Conservation (phyloP, 768 basidiomycete genomes). For the Suillus hirtellus region DNA sequence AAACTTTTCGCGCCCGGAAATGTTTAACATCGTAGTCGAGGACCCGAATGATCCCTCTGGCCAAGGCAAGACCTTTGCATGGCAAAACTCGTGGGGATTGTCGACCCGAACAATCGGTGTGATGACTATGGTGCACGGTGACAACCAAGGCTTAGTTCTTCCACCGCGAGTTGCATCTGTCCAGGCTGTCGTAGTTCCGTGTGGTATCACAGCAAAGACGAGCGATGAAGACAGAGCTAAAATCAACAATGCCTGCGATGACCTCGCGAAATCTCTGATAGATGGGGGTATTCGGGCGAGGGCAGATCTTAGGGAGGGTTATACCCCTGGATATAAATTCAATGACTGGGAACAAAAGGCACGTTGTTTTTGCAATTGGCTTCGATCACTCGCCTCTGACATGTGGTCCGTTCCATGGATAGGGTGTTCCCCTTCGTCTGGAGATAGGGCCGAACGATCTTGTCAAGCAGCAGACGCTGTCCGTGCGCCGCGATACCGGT, state of each 20-base stretch:
- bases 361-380: constrained; percentile 15
- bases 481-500: constrained; percentile 82
- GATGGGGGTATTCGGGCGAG: constrained; percentile 78
- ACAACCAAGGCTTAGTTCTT: constrained; percentile 94
- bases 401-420: constrained; percentile 11
- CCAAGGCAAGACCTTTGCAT: constrained; percentile 76
- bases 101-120: constrained; percentile 96
- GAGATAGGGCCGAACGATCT: constrained; percentile 96
- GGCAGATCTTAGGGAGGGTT: constrained; percentile 91
- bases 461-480: constrained; percentile 74
- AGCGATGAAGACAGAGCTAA: constrained; percentile 61
- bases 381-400: constrained; percentile 2
- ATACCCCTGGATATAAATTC: constrained; percentile 99
- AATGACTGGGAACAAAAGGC: constrained; percentile 99
- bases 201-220: constrained; percentile 88
- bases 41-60: constrained; percentile 77
- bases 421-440: constrained; percentile 96
- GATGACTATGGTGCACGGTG: constrained; percentile 99
- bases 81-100: constrained; percentile 99
- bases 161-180: constrained; percentile 96
- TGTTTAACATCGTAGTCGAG: constrained; percentile 98
- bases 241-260: constrained; percentile 78
- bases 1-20: constrained; percentile 93
- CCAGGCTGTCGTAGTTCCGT: constrained; percentile 91
- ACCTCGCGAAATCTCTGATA: constrained; percentile 71